These are phyloP conservation scores for Rhynchospora breviuscula DNA, from an alignment of 176 grass and related monocot species.

Conservation along the genomic window DNA sequence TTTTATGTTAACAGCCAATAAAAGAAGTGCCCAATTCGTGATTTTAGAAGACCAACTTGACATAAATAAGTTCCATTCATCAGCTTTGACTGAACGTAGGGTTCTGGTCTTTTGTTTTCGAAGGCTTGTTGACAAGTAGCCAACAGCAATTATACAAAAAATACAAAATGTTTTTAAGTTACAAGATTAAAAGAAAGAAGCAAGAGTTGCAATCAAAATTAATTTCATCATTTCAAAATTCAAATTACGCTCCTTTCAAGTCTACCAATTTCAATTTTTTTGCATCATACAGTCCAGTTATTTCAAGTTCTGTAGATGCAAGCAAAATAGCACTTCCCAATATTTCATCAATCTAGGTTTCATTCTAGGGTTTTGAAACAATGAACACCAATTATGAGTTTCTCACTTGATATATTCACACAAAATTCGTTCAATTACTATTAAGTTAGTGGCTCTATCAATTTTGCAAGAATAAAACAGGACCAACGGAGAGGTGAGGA, in stretches of 20 bases:
- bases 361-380: constrained; percentile 16
- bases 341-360: neutral
- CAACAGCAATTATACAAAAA: no score
- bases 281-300: neutral
- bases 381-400: neutral
- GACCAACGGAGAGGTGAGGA: neutral
- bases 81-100: neutral
- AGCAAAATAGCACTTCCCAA: neutral
- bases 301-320: neutral
- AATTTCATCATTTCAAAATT: neutral
- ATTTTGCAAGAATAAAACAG: neutral
- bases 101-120: neutral
- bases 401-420: neutral
- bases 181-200: no score
- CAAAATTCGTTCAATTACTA: neutral
- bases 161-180: no score
- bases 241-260: neutral
- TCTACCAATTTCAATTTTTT: neutral
- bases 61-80: neutral
- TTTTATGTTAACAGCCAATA: neutral
- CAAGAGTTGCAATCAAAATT: no score
- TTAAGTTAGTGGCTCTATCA: neutral
- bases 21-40: neutral
- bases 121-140: no score
- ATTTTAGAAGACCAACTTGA: neutral